Evolutionary conservation across 2,329 filamentous ascomycete species (phyloP).

Genomic region (Colletotrichum agaves): DNA sequence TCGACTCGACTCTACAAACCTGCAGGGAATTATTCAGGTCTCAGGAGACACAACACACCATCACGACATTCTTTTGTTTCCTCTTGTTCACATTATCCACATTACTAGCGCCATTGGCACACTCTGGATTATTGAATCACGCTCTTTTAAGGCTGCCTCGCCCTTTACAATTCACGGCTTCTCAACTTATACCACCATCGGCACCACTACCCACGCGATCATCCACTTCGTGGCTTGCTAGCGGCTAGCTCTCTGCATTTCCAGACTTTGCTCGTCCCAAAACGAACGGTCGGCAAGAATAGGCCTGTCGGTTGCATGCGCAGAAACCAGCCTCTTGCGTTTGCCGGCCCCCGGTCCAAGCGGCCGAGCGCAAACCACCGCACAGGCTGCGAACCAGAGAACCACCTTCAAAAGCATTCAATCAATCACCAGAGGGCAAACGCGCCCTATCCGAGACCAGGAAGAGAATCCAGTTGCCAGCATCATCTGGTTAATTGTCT

Average conservation of each 20-base stretch:
- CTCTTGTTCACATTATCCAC: not conserved
- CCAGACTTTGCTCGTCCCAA: slow-evolving; percentile 32
- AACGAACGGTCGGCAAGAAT: slow-evolving; percentile 25
- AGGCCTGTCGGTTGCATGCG: slow-evolving; percentile 24
- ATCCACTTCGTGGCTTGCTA: slow-evolving; percentile 20
- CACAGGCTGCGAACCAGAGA: slow-evolving; percentile 19
- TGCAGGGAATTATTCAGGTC: not conserved
- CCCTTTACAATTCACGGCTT: not conserved
- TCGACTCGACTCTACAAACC: not conserved
- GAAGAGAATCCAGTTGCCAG: slow-evolving; percentile 27
- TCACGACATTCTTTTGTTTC: not conserved
- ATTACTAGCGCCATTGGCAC: not conserved
- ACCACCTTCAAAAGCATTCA: not conserved
- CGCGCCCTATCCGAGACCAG: slow-evolving; percentile 18
- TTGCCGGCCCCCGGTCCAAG: slow-evolving; percentile 42
- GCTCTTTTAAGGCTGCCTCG: slow-evolving; percentile 18
- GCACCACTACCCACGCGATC: not conserved
- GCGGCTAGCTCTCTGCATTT: slow-evolving; percentile 13
- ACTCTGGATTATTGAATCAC: not conserved
- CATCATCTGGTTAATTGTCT: slow-evolving; percentile 29
- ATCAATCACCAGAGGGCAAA: slow-evolving; percentile 32
- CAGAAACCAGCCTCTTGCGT: slow-evolving; percentile 34
- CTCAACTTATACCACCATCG: not conserved
- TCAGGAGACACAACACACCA: not conserved
- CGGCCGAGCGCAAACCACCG: slow-evolving; percentile 38